These are phyloP conservation scores for Clarireedia paspali DNA, from an alignment of 2,329 filamentous ascomycete genomes.

Conservation along the genomic window DNA sequence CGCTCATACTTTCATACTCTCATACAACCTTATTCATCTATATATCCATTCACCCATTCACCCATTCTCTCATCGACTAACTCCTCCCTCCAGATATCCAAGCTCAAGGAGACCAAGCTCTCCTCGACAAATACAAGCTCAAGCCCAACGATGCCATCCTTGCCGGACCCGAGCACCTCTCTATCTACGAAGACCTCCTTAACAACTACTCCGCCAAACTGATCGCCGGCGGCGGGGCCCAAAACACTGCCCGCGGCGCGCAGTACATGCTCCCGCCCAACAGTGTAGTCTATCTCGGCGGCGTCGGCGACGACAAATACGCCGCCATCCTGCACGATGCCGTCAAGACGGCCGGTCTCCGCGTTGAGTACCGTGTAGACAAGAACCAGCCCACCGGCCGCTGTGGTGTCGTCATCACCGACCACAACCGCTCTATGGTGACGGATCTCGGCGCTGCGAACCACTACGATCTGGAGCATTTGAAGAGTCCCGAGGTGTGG, in stretches of 20 bases:
- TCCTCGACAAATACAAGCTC: conserved; percentile 86
- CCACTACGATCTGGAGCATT: conserved; percentile 89
- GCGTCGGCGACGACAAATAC: conserved; percentile 93
- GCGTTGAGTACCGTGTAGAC: conserved; percentile 92
- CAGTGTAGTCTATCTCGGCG: conserved; percentile 88
- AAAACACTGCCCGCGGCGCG: conserved; percentile 94
- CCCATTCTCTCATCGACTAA: conserved; percentile 1
- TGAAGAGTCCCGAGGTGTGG: conserved; percentile 91
- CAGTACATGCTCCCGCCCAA: conserved; percentile 90
- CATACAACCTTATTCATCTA: background rate
- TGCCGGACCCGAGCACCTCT: conserved; percentile 82
- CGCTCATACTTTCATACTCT: background rate
- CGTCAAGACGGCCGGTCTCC: conserved; percentile 78
- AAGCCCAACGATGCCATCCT: conserved; percentile 98
- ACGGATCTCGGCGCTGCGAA: conserved; percentile 96
- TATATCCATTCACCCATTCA: background rate
- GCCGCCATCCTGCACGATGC: conserved; percentile 80
- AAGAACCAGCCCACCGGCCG: conserved; percentile 77
- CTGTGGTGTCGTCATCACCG: conserved; percentile 94
- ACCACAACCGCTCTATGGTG: conserved; percentile 88
- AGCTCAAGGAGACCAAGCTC: conserved; percentile 69
- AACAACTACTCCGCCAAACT: conserved; percentile 89
- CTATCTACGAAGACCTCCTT: conserved; percentile 87
- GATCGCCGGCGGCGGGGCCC: conserved; percentile 90
- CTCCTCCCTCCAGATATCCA: conserved; percentile 67